Conservation (phyloP, 768 basidiomycete species). For the Phylloporus scabripes region DNA sequence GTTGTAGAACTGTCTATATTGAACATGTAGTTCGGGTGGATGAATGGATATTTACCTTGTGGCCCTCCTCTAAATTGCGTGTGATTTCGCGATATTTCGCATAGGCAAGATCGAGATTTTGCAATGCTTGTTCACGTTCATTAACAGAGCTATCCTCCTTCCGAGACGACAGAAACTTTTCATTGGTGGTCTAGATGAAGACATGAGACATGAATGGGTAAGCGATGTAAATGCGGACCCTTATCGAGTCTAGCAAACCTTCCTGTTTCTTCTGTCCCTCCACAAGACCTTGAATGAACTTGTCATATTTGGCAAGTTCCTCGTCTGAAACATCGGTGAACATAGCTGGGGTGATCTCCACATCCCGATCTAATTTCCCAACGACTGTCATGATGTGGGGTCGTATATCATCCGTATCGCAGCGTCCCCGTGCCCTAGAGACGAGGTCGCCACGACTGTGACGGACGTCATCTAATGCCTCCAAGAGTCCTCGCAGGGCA, state of each 20-base stretch:
- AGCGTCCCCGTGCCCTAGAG: constrained; percentile 55
- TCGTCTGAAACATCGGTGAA: constrained; percentile 81
- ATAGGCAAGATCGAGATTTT: constrained; percentile 78
- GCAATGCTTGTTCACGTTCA: constrained; percentile 75
- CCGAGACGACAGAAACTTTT: constrained; percentile 67
- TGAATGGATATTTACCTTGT: constrained; percentile 47
- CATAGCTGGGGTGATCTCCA: constrained; percentile 75
- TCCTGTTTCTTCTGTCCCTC: constrained; percentile 56
- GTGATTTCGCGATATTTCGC: constrained; percentile 84
- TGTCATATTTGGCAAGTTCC: constrained; percentile 78
- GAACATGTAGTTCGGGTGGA: background rate
- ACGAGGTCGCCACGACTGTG: constrained; percentile 57
- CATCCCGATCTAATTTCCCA: constrained; percentile 56
- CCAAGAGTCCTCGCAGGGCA: constrained; percentile 66
- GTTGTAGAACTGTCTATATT: constrained; percentile 74
- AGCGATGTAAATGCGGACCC: constrained; percentile 42
- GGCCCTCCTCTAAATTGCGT: constrained; percentile 82
- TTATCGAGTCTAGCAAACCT: constrained; percentile 58
- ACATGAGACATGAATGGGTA: background rate
- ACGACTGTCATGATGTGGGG: constrained; percentile 62
- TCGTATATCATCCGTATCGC: constrained; percentile 68
- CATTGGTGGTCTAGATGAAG: constrained; percentile 52
- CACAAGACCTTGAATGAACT: constrained; percentile 56
- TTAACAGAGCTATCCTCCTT: constrained; percentile 73
- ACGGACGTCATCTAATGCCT: constrained; percentile 71